Base-by-base conservation (phyloP, 345 rosid genomes). In the Hevea brasiliensis region DNA sequence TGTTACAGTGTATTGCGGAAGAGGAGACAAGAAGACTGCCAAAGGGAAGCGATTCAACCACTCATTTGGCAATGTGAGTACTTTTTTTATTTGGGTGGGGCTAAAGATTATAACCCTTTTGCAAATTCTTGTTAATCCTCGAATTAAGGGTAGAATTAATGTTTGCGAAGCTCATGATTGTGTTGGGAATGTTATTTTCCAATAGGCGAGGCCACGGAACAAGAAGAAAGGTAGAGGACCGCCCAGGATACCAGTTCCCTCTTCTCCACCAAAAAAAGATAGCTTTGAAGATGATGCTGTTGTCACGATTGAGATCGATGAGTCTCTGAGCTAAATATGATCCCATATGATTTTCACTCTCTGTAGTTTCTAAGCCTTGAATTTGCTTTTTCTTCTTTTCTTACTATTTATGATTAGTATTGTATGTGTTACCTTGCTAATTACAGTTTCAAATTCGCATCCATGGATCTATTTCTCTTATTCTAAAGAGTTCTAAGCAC, bases 161-260 rank as follows among this genome's bases (percentile, higher is more conserved):
- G 55, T 50, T 15, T 32, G 8, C 18, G 27, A 50, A 9, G 63
- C 55, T 27, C 47, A 23, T 4, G 17, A 37, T 15, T 47, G 17
- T 32, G 29, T 67, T 54, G 26, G 8, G 35, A 32, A 32, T 32
- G 3, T 41, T 35, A 53, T 14, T 11, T 9, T 29, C 71, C 1
- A 55, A 12, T 54, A 94, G 98, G 95, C 97, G 62, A 92, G 98
- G 92, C 97, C 97, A 54, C 74, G 98, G 70, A 61, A 88, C 85
- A 94, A 92, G 94, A 89, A 75, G 74, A 94, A 92, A 73, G 97
- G 98, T 53, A 86, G 97, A 78, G 98, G 94, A 1, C 98, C 94
- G 6, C 90, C 93, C 26, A 85, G 91, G 29, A 83, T 90, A 48
- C 77, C 85, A 9, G 87, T 79, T 5, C 98, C 98, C 63, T 70